A percentile compares a stretch with the other conserved stretches of the same genome.
Evolutionary conservation across 2,329 filamentous ascomycete species (phyloP).

Genomic region (Fusarium miscanthi): DNA sequence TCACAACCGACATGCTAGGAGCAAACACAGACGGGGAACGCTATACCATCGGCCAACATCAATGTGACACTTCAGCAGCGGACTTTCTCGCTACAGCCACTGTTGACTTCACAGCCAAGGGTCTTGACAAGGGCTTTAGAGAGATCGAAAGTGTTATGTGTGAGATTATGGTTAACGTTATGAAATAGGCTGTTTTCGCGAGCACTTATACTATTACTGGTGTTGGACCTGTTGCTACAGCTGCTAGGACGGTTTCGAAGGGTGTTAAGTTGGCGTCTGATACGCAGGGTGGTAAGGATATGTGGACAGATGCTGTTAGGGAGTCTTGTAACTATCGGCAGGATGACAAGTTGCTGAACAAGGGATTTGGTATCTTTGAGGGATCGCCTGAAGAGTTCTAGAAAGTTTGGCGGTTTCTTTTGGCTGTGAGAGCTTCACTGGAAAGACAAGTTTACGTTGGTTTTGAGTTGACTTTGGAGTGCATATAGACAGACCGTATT

Average conservation of each 20-base stretch:
- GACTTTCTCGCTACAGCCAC: no score
- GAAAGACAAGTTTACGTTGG: no score
- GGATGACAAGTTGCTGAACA: background rate
- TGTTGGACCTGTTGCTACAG: background rate
- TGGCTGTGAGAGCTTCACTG: no score
- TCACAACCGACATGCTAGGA: no score
- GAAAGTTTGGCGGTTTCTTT: no score
- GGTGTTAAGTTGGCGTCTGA: background rate
- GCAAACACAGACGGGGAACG: no score
- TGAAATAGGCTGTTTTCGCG: background rate
- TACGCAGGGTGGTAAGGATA: background rate
- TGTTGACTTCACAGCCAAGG: background rate
- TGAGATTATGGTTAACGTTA: background rate
- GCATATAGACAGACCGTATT: no score
- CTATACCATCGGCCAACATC: no score
- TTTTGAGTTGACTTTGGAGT: no score
- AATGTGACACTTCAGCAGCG: no score
- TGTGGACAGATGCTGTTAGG: background rate
- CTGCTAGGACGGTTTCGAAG: background rate
- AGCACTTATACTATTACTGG: background rate
- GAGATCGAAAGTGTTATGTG: background rate
- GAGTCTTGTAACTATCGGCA: background rate
- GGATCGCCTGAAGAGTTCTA: background rate
- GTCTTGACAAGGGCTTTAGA: background rate
- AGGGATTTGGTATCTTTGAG: background rate